A percentile compares a stretch with the other conserved stretches of the same genome.
These are phyloP conservation scores for Neckera pumila DNA, from an alignment of 225 moss, liverwort and hornwort genomes.

Conservation along the genomic window DNA sequence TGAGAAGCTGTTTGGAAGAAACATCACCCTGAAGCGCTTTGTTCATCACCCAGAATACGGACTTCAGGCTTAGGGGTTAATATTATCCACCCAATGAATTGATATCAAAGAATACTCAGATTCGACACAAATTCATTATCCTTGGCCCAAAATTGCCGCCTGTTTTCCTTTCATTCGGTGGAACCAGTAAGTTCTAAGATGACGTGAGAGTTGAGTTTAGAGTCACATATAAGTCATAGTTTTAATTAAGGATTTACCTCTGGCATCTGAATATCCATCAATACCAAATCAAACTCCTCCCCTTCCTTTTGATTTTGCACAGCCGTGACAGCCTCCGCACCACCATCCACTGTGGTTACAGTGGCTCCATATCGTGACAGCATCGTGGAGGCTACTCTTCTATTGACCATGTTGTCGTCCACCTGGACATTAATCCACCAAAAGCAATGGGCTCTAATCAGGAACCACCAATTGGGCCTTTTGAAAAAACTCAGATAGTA, in stretches of 20 bases:
- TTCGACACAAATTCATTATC: neutral
- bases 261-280: slow-evolving; percentile 97
- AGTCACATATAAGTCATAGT: neutral
- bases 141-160: neutral
- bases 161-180: neutral
- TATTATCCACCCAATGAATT: neutral
- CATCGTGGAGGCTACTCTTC: slow-evolving; percentile 76
- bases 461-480: neutral
- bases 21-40: neutral
- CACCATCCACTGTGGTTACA: slow-evolving; percentile 50
- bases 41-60: neutral
- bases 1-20: neutral
- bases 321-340: slow-evolving; percentile 50
- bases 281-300: slow-evolving; percentile 52
- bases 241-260: slow-evolving; percentile 21
- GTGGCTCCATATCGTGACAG: slow-evolving; percentile 69
- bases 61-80: neutral
- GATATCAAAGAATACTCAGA: neutral
- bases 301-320: slow-evolving; percentile 37
- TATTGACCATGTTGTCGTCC: slow-evolving; percentile 86
- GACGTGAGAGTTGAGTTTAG: neutral
- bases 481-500: no score
- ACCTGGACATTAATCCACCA: slow-evolving; percentile 30
- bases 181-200: neutral
- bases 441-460: neutral